phyloP scores from a whole-genome alignment of 768 basidiomycete genomes.

The Paxillus rubicundulus region DNA sequence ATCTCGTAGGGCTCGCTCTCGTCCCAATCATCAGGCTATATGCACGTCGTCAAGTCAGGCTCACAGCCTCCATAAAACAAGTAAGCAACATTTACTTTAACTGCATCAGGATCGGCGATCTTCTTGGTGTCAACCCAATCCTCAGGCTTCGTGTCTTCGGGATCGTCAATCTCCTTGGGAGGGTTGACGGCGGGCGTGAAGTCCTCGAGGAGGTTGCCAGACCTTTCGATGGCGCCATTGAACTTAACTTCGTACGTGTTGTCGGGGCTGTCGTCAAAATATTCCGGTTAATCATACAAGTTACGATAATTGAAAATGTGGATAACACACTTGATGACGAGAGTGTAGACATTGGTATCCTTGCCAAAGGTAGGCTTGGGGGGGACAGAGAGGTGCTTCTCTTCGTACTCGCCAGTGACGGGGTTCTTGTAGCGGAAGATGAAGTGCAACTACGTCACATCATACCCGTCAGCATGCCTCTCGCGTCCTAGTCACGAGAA shows the following conservation, averaged over 20 bases:
- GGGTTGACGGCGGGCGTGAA: conserved; percentile 95
- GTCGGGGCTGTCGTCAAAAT: conserved; percentile 59
- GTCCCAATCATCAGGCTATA: conserved; percentile 91
- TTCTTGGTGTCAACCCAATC: conserved; percentile 91
- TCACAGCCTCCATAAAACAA: background rate
- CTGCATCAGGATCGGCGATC: conserved; percentile 82
- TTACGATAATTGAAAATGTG: background rate
- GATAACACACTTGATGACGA: conserved; percentile 76
- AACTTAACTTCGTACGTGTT: conserved; percentile 91
- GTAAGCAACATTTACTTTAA: conserved; percentile 51
- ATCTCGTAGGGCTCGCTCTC: conserved; percentile 95
- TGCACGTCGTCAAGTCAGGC: conserved; percentile 17
- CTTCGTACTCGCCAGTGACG: conserved; percentile 87
- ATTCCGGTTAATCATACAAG: conserved; percentile 1
- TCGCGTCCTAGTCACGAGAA: background rate
- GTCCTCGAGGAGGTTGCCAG: conserved; percentile 87
- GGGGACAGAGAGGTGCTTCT: conserved; percentile 88
- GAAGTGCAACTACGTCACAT: conserved; percentile 75
- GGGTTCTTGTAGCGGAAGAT: conserved; percentile 99
- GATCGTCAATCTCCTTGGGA: conserved; percentile 87
- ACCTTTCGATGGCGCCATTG: conserved; percentile 79
- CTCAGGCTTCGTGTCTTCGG: conserved; percentile 83
- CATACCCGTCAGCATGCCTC: conserved; percentile 3
- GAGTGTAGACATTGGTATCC: conserved; percentile 90
- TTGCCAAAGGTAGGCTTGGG: conserved; percentile 88